These are phyloP conservation scores for Zancudomyces culisetae DNA, from an alignment of 371 early-diverging fungal species.

Conservation along the genomic window DNA sequence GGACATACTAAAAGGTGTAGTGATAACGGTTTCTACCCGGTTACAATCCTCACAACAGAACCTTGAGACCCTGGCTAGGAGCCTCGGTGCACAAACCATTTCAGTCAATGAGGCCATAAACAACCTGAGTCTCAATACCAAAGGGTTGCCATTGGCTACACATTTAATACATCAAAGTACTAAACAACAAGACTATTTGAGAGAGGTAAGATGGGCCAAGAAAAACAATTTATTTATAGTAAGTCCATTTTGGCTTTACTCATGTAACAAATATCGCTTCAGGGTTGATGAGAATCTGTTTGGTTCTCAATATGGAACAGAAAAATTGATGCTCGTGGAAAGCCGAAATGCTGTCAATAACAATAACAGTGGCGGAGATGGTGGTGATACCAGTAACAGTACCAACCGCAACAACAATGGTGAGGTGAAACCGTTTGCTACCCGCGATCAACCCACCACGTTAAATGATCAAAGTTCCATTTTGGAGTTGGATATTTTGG, in stretches of 20 bases:
- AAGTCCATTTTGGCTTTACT: constrained; percentile 24
- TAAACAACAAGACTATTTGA: constrained; percentile 14
- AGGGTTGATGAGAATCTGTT: constrained; percentile 11
- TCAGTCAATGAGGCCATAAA: constrained; percentile 3
- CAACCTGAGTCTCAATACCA: not conserved
- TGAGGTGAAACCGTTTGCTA: no score
- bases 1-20: constrained; percentile 10
- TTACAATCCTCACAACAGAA: constrained; percentile 13
- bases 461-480: no score
- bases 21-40: constrained; percentile 15
- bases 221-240: constrained; percentile 10
- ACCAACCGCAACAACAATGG: no score
- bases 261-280: constrained; percentile 9
- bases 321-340: constrained; percentile 11
- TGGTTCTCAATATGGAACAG: constrained; percentile 15
- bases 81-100: constrained; percentile 15
- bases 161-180: constrained; percentile 22
- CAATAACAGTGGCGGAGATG: no score
- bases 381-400: no score
- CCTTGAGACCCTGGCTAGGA: constrained; percentile 9
- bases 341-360: not conserved
- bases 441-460: no score
- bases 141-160: constrained; percentile 8
- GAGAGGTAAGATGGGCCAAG: constrained; percentile 12
- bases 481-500: no score